Evolutionary conservation across 805 yeast species (phyloP).

Genomic region (Zygotorulaspora florentina): DNA sequence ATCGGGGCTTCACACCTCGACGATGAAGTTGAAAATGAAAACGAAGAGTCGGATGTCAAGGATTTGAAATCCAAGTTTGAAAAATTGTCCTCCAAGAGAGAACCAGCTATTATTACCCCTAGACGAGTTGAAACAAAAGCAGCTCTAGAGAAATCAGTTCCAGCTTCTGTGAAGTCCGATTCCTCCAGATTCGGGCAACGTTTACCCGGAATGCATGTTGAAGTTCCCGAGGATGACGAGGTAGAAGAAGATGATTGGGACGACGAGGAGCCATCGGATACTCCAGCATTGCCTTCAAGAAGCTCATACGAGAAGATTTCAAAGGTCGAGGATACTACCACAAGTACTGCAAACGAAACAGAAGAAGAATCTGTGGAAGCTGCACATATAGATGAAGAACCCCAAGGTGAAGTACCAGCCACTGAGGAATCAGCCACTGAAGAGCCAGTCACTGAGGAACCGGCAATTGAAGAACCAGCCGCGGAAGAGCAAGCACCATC

Average conservation of each 20-base stretch:
- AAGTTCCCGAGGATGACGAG: conserved; percentile 21
- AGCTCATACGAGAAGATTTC: conserved; percentile 4
- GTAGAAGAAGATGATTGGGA: conserved; percentile 27
- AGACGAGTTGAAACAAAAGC: conserved; percentile 16
- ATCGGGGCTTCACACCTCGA: background rate
- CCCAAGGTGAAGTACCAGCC: conserved; percentile 15
- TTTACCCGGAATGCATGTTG: conserved; percentile 34
- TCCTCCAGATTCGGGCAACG: conserved; percentile 30
- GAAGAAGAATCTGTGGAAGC: conserved; percentile 15
- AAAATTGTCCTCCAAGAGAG: conserved; percentile 17
- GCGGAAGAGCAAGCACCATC: conserved; percentile 27
- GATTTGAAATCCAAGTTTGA: conserved; percentile 40
- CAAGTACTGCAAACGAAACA: conserved; percentile 8
- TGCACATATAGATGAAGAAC: conserved; percentile 13
- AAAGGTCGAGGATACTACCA: too few relatives aligned
- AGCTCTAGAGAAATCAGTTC: conserved; percentile 19
- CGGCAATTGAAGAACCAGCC: conserved; percentile 12
- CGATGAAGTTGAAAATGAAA: conserved; percentile 28
- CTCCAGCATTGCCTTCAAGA: conserved; percentile 19
- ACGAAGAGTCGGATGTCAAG: conserved; percentile 30
- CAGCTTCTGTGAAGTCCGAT: conserved; percentile 15
- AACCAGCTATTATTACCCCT: conserved; percentile 30
- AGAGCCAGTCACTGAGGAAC: conserved; percentile 19
- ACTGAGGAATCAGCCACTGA: conserved; percentile 28
- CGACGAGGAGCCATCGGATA: conserved; percentile 19